Percentiles rank a stretch among this genome's conserved stretches.
Evolutionary conservation across 2,329 filamentous ascomycete genomes (phyloP).

Genomic region (Cryphonectria japonica): DNA sequence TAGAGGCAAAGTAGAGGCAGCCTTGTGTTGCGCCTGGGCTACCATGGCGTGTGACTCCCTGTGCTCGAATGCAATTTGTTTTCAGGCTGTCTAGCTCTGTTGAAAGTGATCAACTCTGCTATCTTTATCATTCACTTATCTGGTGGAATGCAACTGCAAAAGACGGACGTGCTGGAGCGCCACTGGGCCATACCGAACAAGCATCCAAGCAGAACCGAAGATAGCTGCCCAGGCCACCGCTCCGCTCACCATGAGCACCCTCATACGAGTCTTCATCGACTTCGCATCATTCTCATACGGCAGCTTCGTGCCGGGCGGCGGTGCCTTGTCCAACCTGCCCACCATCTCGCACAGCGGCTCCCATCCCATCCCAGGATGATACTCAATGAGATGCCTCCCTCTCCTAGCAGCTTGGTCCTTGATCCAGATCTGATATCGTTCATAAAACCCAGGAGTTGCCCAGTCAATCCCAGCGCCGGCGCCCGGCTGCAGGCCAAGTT

Average conservation of each 20-base stretch:
- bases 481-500: not conserved
- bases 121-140: not conserved
- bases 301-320: constrained; percentile 36
- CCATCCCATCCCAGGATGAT: constrained; percentile 10
- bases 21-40: not conserved
- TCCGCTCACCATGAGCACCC: not conserved
- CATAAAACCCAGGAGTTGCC: constrained; percentile 9
- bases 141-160: not conserved
- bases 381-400: constrained; percentile 9
- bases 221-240: not conserved
- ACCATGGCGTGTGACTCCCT: not conserved
- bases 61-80: not conserved
- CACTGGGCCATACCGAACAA: not conserved
- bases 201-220: not conserved
- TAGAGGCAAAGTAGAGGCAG: no score
- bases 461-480: constrained; percentile 1
- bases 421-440: constrained; percentile 5
- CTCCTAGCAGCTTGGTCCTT: not conserved
- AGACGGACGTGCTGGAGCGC: not conserved
- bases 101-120: not conserved
- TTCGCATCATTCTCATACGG: constrained; percentile 38
- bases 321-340: constrained; percentile 32
- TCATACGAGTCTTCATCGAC: constrained; percentile 4
- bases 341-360: constrained; percentile 11
- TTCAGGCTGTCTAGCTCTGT: not conserved